Evolutionary conservation across 176 grass and related monocot genomes (phyloP), one percentile per base, ranked within the genome.

Genomic region (Aegilops bicornis): DNA sequence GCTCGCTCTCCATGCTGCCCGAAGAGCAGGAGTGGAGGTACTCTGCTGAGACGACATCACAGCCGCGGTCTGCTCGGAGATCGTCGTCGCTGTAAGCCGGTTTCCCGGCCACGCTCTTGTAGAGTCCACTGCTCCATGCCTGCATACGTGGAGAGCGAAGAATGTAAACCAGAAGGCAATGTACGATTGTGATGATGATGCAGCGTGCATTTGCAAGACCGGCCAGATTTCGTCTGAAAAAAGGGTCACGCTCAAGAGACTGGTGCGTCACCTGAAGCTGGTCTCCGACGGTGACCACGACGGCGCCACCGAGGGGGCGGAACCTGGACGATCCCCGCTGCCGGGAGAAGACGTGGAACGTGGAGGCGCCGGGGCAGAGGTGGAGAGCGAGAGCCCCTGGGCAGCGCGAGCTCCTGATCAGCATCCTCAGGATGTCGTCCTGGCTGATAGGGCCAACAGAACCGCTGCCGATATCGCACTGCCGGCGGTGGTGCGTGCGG

Each of bases 261-360:
- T 23, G 33, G 50, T 39, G 64, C 64, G 24, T 85, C 65, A 97
- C 94, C 91, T 94, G 82, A 8, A 90, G 59, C 66, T 89, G 90
- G 80, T 97, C 87, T 5, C 94, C 92, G 19, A 94, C 39, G 72
- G 92, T 85, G 74, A 97, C 85, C 52, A 97, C 77, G 40, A 90
- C 35, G 48, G 91, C 82, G 37, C 87, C 63, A 62, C 69, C 72
- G 16, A 60, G 67, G 3, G 87, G 90, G 31, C 63, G 48, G 89
- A 97, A 97, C 36, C 63, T 86, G 13, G 83, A 82, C 69, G 79
- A 82, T 30, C 91, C 94, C 77, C 91, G 86, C 83, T 52, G 48
- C 50, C 81, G 86, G 54, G 93, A 90, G 88, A 84, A 90, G 64
- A 88, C 11, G 45, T 84, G 71, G 67, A 92, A 95, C 19, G 60